Conservation (phyloP, 78 protist genomes). For the Ministeria vibrans region DNA sequence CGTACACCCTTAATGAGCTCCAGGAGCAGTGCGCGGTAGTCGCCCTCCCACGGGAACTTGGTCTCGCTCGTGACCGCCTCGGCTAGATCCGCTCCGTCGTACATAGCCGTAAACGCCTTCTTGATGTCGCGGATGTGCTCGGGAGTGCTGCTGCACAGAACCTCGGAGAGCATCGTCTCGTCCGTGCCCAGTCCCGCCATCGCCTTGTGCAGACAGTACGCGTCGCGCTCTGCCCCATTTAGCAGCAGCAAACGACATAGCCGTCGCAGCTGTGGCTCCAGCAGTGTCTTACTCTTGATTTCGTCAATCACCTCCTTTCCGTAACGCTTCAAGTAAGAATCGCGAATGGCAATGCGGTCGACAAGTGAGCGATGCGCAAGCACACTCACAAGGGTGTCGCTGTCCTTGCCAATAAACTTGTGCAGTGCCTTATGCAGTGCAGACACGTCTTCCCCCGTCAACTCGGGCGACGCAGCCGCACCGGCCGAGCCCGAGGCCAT, state of each 20-base stretch:
- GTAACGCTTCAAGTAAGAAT: not conserved
- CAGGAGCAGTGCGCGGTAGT: not conserved
- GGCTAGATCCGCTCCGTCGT: not conserved
- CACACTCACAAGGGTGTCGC: not conserved
- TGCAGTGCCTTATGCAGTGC: too few relatives aligned
- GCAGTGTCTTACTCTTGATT: not conserved
- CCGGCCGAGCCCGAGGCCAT: too few relatives aligned
- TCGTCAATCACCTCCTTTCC: not conserved
- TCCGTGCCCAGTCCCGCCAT: constrained; percentile 1
- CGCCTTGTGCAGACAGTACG: not conserved
- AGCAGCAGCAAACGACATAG: not conserved
- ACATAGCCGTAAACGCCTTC: not conserved
- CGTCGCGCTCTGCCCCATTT: not conserved
- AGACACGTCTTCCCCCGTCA: too few relatives aligned
- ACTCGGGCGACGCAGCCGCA: too few relatives aligned
- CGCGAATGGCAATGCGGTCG: not conserved
- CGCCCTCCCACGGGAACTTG: not conserved
- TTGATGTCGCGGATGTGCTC: not conserved
- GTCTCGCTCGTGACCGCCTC: not conserved
- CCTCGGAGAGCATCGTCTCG: not conserved
- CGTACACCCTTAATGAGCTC: not conserved
- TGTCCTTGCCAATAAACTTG: not conserved
- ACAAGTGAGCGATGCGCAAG: not conserved
- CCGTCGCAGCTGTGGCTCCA: not conserved
- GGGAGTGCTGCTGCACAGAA: not conserved